Base-by-base conservation (phyloP, 2,329 filamentous ascomycete species). In the Claviceps maximensis region DNA sequence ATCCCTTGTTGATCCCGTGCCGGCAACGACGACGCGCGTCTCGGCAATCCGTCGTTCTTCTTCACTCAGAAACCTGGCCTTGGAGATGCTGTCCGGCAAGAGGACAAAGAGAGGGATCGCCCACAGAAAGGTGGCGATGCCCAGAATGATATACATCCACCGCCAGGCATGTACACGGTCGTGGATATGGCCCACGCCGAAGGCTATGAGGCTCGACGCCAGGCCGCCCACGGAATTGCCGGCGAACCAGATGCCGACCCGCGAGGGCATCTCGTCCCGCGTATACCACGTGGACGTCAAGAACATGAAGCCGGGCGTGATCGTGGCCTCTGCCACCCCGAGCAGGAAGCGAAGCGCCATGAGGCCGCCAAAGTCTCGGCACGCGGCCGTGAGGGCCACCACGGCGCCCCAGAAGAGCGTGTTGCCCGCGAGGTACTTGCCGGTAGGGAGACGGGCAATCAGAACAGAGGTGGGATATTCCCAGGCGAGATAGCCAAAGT, bases 101-200 rank as follows among this genome's bases (percentile, higher is more conserved):
- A 75, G 60, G 25, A 71, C 57, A 55, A 73, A 71, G 46, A 81
- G 58, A 1, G 72, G 66, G 2, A 78, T 66, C 0, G 70, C 71
- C 73, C 77, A 76, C 3, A 78, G 57, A 51, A 77, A 74, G 0
- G 78, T 82, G 0, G 64, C 60, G 0, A 69, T 54, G 1, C 79
- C 78, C 1, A 80, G 68, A 29, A 80, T 67, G 55, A 78, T 75
- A 60, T 78, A 82, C 72, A 82, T 76, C 73, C 74, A 79, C 50
- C 72, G 69, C 77, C 78, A 81, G 3, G 75, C 72, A 19, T 66
- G 68, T 17, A 80, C 59, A 13, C 62, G 54, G 48, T 72, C 65
- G 17, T 70, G 58, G 44, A 80, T 69, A 55, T 82, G 78, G 0
- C 79, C 79, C 8, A 81, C 66, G 2, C 73, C 78, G 54, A 77